A percentile compares a stretch with the other conserved stretches of the same genome.
Evolutionary conservation across 192 early-diverging fungal genomes (phyloP).

Genomic region (Funneliformis geosporum): DNA sequence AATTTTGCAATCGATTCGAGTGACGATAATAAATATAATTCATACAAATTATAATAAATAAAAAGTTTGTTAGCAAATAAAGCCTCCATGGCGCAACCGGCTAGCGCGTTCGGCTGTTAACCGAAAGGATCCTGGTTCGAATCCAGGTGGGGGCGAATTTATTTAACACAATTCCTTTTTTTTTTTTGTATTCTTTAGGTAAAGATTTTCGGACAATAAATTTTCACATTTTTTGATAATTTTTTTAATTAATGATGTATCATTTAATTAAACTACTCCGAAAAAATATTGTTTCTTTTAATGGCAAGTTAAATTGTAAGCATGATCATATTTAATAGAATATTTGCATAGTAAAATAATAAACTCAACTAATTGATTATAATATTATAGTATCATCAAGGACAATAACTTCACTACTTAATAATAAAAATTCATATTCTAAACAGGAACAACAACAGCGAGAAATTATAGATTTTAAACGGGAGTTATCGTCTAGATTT

Average conservation of each 20-base stretch:
- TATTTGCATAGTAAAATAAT: background rate
- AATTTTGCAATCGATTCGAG: too few species aligned
- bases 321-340: background rate
- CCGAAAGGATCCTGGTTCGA: slow-evolving; percentile 35
- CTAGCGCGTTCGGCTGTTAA: slow-evolving; percentile 35
- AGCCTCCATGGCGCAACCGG: slow-evolving; percentile 34
- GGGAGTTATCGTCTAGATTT: background rate
- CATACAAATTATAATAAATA: too few species aligned
- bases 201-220: too few species aligned
- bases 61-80: too few species aligned
- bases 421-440: background rate
- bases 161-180: too few species aligned
- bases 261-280: background rate
- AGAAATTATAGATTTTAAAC: background rate
- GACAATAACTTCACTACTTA: background rate
- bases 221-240: too few species aligned
- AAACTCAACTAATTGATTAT: background rate
- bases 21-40: too few species aligned
- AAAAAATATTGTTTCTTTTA: background rate
- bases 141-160: slow-evolving; percentile 30
- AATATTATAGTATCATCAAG: background rate
- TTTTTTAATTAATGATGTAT: too few species aligned
- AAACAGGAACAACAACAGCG: background rate
- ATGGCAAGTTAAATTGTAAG: background rate
- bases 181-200: too few species aligned